Evolutionary conservation across 2,329 filamentous ascomycete genomes (phyloP), one percentile per base, ranked within the genome.

Genomic region (Aspergillus ruber): DNA sequence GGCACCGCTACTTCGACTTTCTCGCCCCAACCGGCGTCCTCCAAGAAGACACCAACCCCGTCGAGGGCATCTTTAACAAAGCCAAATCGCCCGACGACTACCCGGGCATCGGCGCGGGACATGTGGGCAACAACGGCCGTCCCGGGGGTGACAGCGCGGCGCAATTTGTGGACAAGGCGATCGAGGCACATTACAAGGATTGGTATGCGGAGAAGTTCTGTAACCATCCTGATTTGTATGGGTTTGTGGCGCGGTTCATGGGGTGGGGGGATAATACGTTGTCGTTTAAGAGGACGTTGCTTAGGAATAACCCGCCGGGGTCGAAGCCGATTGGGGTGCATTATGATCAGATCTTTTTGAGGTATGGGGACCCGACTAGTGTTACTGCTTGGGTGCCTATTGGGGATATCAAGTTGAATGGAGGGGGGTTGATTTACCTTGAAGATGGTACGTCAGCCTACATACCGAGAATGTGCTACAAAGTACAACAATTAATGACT

Each of bases 271-370:
- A 74, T 0, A 58, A 73, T 38, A 77, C 75, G 0, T 58, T 78
- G 3, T 64, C 56, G 5, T 63, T 79, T 3, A 63, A 70, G 6
- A 65, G 79, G 27, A 79, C 76, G 1, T 58, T 82, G 9, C 59
- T 82, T 45, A 65, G 79, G 33, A 81, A 81, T 52, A 81, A 81
- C 53, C 76, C 75, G 0, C 79, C 79, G 0, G 72, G 72, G 0
- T 79, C 76, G 43, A 77, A 78, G 52, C 77, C 78, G 0, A 81
- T 81, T 50, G 78, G 79, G 0, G 79, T 82, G 3, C 79, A 82
- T 50, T 82, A 82, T 54, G 79, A 82, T 54, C 78, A 82, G 62
- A 80, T 76, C 18, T 82, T 81, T 54, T 59, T 82, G 42, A 61
- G 78, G 1, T 59, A 80, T 55, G 79, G 78, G 1, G 77, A 80